A percentile compares a stretch with the other conserved stretches of the same genome.
phyloP scores from a whole-genome alignment of 805 yeast genomes.

The Torulaspora quercuum region DNA sequence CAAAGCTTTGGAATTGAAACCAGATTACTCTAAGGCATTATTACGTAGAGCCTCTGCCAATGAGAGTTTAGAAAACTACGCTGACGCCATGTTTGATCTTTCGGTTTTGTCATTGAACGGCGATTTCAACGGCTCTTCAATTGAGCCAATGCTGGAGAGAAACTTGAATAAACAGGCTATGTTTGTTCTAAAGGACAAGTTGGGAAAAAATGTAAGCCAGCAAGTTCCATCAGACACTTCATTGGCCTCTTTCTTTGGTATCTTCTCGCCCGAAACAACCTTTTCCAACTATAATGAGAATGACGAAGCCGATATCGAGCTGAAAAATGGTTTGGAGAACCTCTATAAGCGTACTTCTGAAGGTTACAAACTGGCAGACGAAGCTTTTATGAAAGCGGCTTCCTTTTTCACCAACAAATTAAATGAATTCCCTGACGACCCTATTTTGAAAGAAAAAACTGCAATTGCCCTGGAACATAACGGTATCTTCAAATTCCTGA shows the following conservation, averaged over 20 bases:
- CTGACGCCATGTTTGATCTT: conserved; percentile 86
- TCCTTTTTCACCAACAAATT: conserved; percentile 39
- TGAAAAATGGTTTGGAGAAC: conserved; percentile 62
- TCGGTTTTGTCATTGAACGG: conserved; percentile 85
- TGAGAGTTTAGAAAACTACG: conserved; percentile 72
- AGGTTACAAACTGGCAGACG: conserved; percentile 40
- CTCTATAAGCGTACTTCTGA: conserved; percentile 44
- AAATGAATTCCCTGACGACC: conserved; percentile 28
- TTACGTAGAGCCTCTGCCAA: conserved; percentile 91
- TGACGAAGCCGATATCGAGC: conserved; percentile 59
- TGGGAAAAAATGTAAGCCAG: conserved; percentile 36
- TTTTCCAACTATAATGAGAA: conserved; percentile 50
- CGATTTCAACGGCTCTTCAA: conserved; percentile 71
- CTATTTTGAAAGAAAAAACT: conserved; percentile 38
- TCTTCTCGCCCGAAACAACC: conserved; percentile 59
- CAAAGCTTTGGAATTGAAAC: conserved; percentile 77
- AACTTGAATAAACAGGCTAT: conserved; percentile 78
- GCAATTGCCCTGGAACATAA: conserved; percentile 80
- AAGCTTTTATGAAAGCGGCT: conserved; percentile 53
- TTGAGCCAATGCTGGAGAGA: conserved; percentile 81
- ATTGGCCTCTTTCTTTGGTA: conserved; percentile 79
- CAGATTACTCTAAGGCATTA: conserved; percentile 87
- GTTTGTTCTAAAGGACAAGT: conserved; percentile 60
- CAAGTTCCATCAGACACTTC: conserved; percentile 81
- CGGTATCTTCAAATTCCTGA: conserved; percentile 81